Evolutionary conservation across 176 grass and related monocot species (phyloP).

Genomic region (Bromus sterilis): DNA sequence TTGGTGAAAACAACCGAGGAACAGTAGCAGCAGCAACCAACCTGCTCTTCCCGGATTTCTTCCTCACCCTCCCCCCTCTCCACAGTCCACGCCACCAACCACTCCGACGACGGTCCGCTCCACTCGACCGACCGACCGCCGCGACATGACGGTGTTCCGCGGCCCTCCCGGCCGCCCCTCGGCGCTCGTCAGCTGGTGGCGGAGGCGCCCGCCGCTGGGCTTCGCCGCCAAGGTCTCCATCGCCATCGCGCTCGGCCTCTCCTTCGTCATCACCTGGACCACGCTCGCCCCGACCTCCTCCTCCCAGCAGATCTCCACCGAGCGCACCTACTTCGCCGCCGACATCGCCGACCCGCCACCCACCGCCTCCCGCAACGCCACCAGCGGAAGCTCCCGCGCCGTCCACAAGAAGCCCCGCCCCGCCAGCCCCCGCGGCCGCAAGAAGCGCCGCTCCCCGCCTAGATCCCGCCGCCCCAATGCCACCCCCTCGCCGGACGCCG

Average conservation of each 20-base stretch:
- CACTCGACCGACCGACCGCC: constrained; percentile 18
- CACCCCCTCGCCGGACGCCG: constrained; percentile 14
- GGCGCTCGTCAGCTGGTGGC: constrained; percentile 38
- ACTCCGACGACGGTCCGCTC: not conserved
- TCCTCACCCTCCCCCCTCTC: not conserved
- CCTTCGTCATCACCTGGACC: constrained; percentile 73
- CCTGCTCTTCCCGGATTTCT: not conserved
- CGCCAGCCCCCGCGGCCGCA: constrained; percentile 7
- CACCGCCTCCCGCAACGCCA: not conserved
- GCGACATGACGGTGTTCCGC: constrained; percentile 54
- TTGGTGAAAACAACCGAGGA: not conserved
- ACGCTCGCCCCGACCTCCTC: constrained; percentile 56
- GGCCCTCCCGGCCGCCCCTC: constrained; percentile 24
- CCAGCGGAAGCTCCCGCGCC: not conserved
- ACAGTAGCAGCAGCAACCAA: not conserved
- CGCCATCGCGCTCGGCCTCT: constrained; percentile 73
- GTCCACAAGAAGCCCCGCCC: constrained; percentile 31
- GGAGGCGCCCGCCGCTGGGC: constrained; percentile 53
- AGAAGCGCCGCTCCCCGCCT: constrained; percentile 32
- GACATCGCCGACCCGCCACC: constrained; percentile 44
- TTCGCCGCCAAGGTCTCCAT: constrained; percentile 72
- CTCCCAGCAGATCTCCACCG: constrained; percentile 53
- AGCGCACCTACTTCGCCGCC: constrained; percentile 66
- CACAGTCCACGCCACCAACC: constrained; percentile 30
- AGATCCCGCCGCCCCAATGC: constrained; percentile 32